These are phyloP conservation scores for Leucocoprinus sp. DNA, from an alignment of 768 basidiomycete species.

Conservation along the genomic window DNA sequence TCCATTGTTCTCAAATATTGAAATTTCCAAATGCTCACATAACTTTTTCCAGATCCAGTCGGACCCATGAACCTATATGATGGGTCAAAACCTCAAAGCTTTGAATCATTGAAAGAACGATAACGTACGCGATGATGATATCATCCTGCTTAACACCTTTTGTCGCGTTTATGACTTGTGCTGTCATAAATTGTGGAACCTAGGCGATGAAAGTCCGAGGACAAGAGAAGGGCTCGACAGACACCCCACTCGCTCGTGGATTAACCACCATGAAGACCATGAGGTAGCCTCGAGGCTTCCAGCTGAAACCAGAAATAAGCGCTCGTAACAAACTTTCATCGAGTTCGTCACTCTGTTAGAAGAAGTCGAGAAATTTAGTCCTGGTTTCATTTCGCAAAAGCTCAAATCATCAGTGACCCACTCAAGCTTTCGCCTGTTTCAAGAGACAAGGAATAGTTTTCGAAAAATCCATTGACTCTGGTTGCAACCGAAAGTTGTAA, in stretches of 20 bases:
- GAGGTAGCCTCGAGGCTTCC: constrained; percentile 2
- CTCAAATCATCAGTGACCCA: too few species aligned
- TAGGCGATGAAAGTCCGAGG: not conserved
- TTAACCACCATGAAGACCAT: not conserved
- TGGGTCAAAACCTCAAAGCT: not conserved
- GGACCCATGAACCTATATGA: constrained; percentile 20
- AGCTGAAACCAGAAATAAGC: too few species aligned
- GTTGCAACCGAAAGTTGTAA: too few species aligned
- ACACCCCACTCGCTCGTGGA: not conserved
- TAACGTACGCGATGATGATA: constrained; percentile 18
- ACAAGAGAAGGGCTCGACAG: not conserved
- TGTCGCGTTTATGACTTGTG: not conserved
- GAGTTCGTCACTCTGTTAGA: not conserved
- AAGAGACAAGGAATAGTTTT: too few species aligned
- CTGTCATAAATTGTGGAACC: not conserved
- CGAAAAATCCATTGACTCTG: too few species aligned
- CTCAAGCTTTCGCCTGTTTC: too few species aligned
- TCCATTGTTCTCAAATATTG: too few species aligned
- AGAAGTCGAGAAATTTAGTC: not conserved
- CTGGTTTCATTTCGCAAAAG: too few species aligned
- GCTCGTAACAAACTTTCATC: not conserved
- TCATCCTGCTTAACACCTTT: constrained; percentile 13
- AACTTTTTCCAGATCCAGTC: constrained; percentile 23
- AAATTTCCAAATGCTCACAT: constrained; percentile 17
- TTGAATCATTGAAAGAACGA: not conserved